Evolutionary conservation across 768 basidiomycete species (phyloP).

Genomic region (Boletellus emodensis): DNA sequence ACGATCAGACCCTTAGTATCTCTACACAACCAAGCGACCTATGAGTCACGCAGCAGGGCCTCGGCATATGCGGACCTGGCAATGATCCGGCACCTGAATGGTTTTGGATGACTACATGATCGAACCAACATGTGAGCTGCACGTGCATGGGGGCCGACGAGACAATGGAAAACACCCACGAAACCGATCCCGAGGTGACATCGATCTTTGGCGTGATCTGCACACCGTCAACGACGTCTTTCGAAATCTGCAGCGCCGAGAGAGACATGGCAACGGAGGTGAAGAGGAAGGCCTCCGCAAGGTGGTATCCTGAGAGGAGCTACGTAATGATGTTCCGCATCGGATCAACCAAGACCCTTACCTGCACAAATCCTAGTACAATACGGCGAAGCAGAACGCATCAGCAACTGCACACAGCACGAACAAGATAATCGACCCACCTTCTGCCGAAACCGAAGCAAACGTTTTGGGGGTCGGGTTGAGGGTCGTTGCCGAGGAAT

Average conservation of each 20-base stretch:
- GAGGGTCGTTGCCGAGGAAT: slow-evolving; percentile 22
- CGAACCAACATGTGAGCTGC: neutral
- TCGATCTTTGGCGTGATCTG: slow-evolving; percentile 44
- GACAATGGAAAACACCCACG: slow-evolving; percentile 28
- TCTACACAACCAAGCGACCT: too few relatives aligned
- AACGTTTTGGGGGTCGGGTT: slow-evolving; percentile 14
- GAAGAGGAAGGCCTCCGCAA: slow-evolving; percentile 30
- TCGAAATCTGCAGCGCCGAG: slow-evolving; percentile 43
- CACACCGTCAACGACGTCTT: slow-evolving; percentile 37
- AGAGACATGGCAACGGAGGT: slow-evolving; percentile 34
- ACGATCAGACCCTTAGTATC: too few relatives aligned
- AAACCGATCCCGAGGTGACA: slow-evolving; percentile 39
- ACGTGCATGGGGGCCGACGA: too few relatives aligned
- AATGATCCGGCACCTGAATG: slow-evolving; percentile 53
- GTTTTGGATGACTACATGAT: slow-evolving; percentile 41
- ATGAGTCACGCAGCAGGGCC: neutral
- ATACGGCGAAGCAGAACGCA: neutral
- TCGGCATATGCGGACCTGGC: slow-evolving; percentile 46
- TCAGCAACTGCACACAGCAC: neutral
- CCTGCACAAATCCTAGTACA: slow-evolving; percentile 19
- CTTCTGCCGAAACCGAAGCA: slow-evolving; percentile 32
- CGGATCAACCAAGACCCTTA: neutral
- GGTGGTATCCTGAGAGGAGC: slow-evolving; percentile 20
- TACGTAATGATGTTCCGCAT: neutral
- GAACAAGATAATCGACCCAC: slow-evolving; percentile 1